Base-by-base conservation (phyloP, 108 stramenopile genomes). In the Skeletonema potamos region DNA sequence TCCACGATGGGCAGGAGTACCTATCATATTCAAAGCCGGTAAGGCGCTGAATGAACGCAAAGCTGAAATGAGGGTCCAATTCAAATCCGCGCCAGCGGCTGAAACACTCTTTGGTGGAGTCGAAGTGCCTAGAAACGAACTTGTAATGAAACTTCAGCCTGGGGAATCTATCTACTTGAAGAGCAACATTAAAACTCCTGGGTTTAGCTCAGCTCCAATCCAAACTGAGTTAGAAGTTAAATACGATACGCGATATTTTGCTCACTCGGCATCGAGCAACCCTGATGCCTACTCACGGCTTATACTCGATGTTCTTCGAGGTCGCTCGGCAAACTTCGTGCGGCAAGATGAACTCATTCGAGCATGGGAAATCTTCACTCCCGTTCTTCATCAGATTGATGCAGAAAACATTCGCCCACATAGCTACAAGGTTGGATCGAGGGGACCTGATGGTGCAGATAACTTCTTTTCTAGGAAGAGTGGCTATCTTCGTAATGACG, bases 261-360 rank as follows among this genome's bases (percentile, higher is more conserved):
- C 64, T 11, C 26, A 68, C 54, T 69, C 27, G 3, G 44, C 24
- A 34, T 61, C 43, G 20, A 54, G 73, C 59, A 95, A 91, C 72
- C 97, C 97, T 0, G 99, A 98, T 77, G 98, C 98, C 7, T 99
- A 99, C 82, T 96, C 97, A 17, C 88, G 98, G 13, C 88, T 99
- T 7, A 86, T 99, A 29, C 84, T 99, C 17, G 98, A 99, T 62
- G 96, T 98, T 9, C 79, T 99, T 4, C 88, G 91, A 13, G 97
- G 97, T 8, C 83, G 87, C 27, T 93, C 94, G 59, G 85, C 87
- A 6, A 89, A 94, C 22, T 99, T 99, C 81, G 98, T 99, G 6
- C 86, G 97, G 24, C 89, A 91, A 34, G 98, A 99, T 71, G 98
- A 99, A 79, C 91, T 99, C 11, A 82, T 85, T 11, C 79, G 92